These are phyloP conservation scores for Ceriops decandra DNA, from an alignment of 345 rosid genomes.

Conservation along the genomic window DNA sequence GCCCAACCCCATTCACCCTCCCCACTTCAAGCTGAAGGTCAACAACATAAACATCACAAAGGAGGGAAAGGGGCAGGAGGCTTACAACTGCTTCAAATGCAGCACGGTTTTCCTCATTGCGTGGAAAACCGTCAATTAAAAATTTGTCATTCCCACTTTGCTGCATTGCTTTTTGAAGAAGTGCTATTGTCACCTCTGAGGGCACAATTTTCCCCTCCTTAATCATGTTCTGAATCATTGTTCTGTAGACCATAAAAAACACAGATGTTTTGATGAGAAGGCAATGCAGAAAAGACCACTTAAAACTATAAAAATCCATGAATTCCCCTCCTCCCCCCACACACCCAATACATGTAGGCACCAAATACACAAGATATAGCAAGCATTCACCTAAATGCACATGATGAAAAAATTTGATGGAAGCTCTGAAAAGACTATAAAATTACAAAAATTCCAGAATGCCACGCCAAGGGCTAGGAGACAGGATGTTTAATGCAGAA, in stretches of 20 bases:
- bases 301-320: too few species aligned
- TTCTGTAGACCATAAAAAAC: constrained; percentile 22
- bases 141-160: constrained; percentile 18
- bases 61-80: neutral
- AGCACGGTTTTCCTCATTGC: constrained; percentile 18
- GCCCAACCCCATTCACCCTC: neutral
- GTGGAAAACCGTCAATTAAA: constrained; percentile 1
- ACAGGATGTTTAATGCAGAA: too few species aligned
- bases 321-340: too few species aligned
- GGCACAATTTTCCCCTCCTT: constrained; percentile 59
- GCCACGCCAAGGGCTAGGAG: too few species aligned
- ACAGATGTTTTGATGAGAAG: neutral
- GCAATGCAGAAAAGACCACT: too few species aligned
- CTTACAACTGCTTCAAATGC: constrained; percentile 22
- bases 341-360: neutral
- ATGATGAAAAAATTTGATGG: too few species aligned
- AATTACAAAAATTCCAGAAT: too few species aligned
- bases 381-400: too few species aligned
- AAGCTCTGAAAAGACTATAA: too few species aligned
- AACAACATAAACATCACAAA: neutral
- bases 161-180: constrained; percentile 29
- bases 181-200: constrained; percentile 30
- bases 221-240: constrained; percentile 57
- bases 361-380: neutral
- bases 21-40: neutral